phyloP scores from a whole-genome alignment of 108 stramenopile species.

The Epithemia pelagica region DNA sequence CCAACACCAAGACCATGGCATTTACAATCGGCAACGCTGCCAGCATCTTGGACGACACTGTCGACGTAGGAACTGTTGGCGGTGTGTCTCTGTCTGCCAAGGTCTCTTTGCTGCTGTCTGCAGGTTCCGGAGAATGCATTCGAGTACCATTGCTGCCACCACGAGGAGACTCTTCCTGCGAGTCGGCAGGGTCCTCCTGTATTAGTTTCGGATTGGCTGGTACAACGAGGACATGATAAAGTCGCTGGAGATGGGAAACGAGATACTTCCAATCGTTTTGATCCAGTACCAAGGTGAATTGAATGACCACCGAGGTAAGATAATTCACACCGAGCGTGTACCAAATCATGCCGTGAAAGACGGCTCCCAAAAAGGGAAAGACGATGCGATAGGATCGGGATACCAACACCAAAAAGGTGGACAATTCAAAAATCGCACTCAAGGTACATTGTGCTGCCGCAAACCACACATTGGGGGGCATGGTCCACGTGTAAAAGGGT shows the following conservation, averaged over 20 bases:
- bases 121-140: no score
- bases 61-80: neutral
- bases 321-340: neutral
- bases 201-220: neutral
- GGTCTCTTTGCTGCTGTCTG: neutral
- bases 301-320: neutral
- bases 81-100: neutral
- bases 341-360: neutral
- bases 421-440: neutral
- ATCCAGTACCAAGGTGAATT: neutral
- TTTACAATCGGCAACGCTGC: neutral
- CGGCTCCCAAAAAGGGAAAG: neutral
- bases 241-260: neutral
- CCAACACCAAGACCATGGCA: neutral
- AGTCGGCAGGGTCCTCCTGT: neutral
- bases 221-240: neutral
- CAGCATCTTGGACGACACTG: neutral
- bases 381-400: neutral
- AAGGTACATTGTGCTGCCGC: neutral
- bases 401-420: neutral
- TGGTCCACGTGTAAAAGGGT: neutral
- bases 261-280: neutral
- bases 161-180: neutral
- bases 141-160: no score
- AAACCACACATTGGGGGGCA: neutral